These are phyloP conservation scores for Schwanniomyces occidentalis DNA, from an alignment of 805 yeast genomes.

Conservation along the genomic window DNA sequence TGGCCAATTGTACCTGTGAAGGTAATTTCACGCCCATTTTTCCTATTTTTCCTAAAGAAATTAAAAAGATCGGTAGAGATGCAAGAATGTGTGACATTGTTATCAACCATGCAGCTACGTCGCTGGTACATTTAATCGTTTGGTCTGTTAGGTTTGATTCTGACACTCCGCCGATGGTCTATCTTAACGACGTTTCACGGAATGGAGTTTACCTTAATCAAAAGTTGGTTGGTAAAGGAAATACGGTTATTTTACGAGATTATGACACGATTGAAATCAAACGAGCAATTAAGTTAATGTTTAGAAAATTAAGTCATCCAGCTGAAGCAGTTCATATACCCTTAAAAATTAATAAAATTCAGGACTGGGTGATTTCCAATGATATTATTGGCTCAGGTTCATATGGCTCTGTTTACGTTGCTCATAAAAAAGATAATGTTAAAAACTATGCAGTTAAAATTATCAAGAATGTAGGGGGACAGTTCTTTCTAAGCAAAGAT, in stretches of 20 bases:
- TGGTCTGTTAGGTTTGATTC: conserved; percentile 55
- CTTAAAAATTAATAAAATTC: conserved; percentile 9
- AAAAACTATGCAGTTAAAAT: conserved; percentile 53
- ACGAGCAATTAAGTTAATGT: conserved; percentile 6
- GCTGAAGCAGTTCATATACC: not conserved
- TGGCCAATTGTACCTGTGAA: conserved; percentile 1
- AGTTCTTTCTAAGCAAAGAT: not conserved
- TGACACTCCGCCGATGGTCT: conserved; percentile 45
- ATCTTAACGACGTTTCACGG: conserved; percentile 49
- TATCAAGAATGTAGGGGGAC: conserved; percentile 13
- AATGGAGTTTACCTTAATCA: conserved; percentile 54
- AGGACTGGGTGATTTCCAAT: conserved; percentile 43
- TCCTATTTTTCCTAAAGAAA: conserved; percentile 27
- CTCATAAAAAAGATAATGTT: conserved; percentile 19
- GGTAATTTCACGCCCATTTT: not conserved
- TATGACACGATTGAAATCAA: conserved; percentile 43
- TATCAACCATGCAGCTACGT: conserved; percentile 39
- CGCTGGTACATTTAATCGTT: conserved; percentile 47
- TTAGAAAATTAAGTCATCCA: not conserved
- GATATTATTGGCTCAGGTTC: conserved; percentile 55
- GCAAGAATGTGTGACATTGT: conserved; percentile 25
- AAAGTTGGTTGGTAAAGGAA: conserved; percentile 24
- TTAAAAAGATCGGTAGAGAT: conserved; percentile 47
- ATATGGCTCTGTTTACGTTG: conserved; percentile 53
- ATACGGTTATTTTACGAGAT: conserved; percentile 32